Base-by-base conservation (phyloP, 805 yeast species). In the Kodamaea kaohsiungensis region DNA sequence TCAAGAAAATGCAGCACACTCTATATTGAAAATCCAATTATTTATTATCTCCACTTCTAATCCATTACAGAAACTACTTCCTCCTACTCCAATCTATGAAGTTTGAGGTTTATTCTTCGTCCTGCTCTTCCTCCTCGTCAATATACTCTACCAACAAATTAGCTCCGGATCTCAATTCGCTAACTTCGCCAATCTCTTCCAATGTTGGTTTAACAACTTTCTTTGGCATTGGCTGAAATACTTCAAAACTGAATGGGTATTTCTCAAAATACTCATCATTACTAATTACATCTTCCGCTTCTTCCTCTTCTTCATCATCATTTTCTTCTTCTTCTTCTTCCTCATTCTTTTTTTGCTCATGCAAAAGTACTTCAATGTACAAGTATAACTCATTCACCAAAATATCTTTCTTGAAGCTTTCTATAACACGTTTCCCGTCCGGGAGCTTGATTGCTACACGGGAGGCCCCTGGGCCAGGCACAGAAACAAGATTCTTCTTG, bases 361-460 rank as follows among this genome's bases (percentile, higher is more conserved):
- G 64, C 17, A 78, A 50, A 49, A 73, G 69, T 9, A 80, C 60
- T 53, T 80, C 84, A 40, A 84, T 77, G 59, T 71, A 81, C 48
- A 79, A 61, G 61, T 84, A 84, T 1, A 86, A 61, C 45, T 84
- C 85, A 42, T 63, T 65, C 19, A 81, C 57, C 0, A 80, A 61
- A n/a, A 76, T 70, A 1, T 65, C 55, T 33, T 72, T 68, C 43
- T 61, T 58, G 51, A 86, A 77, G 38, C 71, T 75, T 35, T 79
- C 77, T 1, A 83, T 71, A 7, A 78, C 63, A 52, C 85, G 66
- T 48, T 73, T 72, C 1, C 89, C 89, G 37, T 75, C 64, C 7
- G 87, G 84, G 37, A 81, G 68, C 63, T 84, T 78, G 58, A 86
- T 70, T 49, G 87, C 85, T 17, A 86, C 75, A 15, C 59, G 52